Evolutionary conservation across 2,329 filamentous ascomycete species (phyloP).

Genomic region (Fusarium sp.): DNA sequence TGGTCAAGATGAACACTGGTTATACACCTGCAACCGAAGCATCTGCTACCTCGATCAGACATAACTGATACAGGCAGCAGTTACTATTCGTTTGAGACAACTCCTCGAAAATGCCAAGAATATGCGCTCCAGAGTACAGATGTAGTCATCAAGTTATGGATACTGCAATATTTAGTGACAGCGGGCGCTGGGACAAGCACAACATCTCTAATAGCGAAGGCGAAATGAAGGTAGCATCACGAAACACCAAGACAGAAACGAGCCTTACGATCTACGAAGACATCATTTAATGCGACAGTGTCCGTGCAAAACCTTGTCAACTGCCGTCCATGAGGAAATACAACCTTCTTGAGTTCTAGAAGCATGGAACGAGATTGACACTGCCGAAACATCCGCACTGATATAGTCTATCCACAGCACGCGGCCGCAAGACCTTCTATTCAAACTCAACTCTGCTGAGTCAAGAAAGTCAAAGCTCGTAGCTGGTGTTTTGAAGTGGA

Average conservation of each 20-base stretch:
- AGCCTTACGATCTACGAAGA: not conserved
- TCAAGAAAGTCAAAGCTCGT: not conserved
- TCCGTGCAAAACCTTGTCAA: constrained; percentile 69
- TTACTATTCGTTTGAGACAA: no score
- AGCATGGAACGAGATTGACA: constrained; percentile 26
- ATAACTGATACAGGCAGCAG: not conserved
- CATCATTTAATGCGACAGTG: constrained; percentile 44
- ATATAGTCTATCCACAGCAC: not conserved
- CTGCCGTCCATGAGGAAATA: constrained; percentile 61
- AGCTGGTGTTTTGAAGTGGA: constrained; percentile 47
- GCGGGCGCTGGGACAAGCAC: not conserved
- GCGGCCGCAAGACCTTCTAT: not conserved
- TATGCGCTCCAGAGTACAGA: no score
- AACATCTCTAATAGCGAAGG: not conserved
- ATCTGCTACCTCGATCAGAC: not conserved
- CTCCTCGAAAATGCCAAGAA: no score
- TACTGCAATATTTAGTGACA: no score
- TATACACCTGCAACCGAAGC: not conserved
- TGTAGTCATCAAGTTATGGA: no score
- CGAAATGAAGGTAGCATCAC: not conserved
- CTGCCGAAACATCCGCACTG: constrained; percentile 64
- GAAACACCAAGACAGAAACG: not conserved
- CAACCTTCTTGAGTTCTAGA: no score
- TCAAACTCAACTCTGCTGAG: not conserved
- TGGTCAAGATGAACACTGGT: not conserved